Evolutionary conservation across 208 protist species (phyloP).

Genomic region (Leishmania major): DNA sequence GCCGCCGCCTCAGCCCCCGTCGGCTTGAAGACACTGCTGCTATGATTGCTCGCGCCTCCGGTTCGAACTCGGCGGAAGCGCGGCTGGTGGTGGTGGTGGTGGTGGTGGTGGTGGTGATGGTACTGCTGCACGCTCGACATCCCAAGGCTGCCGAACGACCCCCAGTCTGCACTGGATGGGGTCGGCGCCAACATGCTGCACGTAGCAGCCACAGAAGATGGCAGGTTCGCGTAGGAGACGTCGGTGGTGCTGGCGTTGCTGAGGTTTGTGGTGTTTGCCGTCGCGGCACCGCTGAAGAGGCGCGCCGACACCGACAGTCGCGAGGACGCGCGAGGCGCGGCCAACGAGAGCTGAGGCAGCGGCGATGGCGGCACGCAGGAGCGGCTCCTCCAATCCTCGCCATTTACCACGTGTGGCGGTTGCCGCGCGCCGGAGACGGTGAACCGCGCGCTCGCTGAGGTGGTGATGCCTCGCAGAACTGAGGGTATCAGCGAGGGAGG

Average conservation of each 20-base stretch:
- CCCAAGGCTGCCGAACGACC: background rate
- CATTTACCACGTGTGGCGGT: background rate
- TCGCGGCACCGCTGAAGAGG: background rate
- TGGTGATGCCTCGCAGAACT: background rate
- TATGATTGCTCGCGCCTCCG: background rate
- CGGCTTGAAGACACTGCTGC: background rate
- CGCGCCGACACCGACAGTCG: background rate
- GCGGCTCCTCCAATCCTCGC: background rate
- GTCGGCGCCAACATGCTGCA: background rate
- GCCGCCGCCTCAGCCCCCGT: background rate
- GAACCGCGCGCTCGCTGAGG: background rate
- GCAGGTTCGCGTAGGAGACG: background rate
- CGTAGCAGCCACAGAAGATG: background rate
- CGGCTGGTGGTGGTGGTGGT: background rate
- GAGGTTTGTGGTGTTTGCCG: background rate
- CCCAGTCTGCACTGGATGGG: background rate
- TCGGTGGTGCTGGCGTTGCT: conserved; percentile 1
- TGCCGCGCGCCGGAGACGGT: background rate
- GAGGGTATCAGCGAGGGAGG: background rate
- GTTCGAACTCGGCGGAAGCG: background rate
- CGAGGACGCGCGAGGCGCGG: conserved; percentile 1
- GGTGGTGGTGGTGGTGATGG: background rate
- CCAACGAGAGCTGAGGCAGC: background rate
- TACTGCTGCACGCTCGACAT: background rate
- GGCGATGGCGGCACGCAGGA: conserved; percentile 3